Evolutionary conservation across 106 monocot genomes (phyloP).

Genomic region (Cymbidium sinense): DNA sequence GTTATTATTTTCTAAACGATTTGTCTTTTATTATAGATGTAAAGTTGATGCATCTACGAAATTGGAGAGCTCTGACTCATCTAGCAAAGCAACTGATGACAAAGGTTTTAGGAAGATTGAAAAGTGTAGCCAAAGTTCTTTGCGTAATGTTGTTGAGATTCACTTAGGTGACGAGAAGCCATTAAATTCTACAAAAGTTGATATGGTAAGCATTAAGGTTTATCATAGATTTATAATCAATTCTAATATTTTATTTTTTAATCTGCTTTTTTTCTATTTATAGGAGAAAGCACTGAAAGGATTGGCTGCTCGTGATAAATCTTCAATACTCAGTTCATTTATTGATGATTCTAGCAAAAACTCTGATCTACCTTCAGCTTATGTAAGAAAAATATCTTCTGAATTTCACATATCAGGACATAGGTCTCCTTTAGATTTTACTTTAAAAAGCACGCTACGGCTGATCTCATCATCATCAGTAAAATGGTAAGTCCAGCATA

Average conservation of each 20-base stretch:
- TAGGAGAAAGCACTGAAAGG: conserved; percentile 89
- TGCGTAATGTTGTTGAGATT: conserved; percentile 68
- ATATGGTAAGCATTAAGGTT: conserved; percentile 55
- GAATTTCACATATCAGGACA: conserved; percentile 56
- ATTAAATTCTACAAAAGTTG: conserved; percentile 37
- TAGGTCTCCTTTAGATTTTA: conserved; percentile 71
- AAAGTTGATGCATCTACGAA: conserved; percentile 4
- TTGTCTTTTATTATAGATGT: conserved; percentile 22
- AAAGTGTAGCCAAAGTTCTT: conserved; percentile 55
- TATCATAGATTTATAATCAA: not conserved
- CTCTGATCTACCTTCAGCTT: conserved; percentile 17
- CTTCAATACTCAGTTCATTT: conserved; percentile 15
- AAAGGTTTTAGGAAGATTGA: conserved; percentile 44
- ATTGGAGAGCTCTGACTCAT: conserved; percentile 14
- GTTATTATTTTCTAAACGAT: not conserved
- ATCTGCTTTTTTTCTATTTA: not conserved
- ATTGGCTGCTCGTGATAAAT: conserved; percentile 36
- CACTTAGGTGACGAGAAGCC: conserved; percentile 52
- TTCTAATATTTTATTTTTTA: conserved; percentile 2
- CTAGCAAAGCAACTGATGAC: conserved; percentile 14
- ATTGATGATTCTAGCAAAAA: conserved; percentile 19
- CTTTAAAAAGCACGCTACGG: conserved; percentile 67
- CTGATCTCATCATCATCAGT: conserved; percentile 78
- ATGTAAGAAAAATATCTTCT: conserved; percentile 22
- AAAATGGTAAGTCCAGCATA: conserved; percentile 52